Percentiles rank a stretch among this genome's conserved stretches.
These are phyloP conservation scores for Wickerhamiella brachini DNA, from an alignment of 805 yeast species.

Conservation along the genomic window DNA sequence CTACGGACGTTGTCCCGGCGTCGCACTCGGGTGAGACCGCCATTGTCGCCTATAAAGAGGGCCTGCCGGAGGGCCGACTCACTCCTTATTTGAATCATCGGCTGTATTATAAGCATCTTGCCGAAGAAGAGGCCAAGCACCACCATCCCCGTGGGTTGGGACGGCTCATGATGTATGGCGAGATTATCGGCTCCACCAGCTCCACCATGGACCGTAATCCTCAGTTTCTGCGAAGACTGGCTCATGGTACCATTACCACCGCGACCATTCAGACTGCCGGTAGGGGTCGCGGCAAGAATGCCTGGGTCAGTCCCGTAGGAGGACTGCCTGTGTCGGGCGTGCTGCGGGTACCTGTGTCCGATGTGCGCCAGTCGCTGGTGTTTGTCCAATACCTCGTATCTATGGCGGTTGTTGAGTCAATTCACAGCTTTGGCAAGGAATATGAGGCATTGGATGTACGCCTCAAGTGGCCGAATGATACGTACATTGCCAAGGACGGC, in stretches of 20 bases:
- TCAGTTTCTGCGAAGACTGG: slow-evolving; percentile 40
- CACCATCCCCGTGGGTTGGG: slow-evolving; percentile 35
- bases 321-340: slow-evolving; percentile 72
- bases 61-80: slow-evolving; percentile 33
- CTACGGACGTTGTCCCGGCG: not conserved
- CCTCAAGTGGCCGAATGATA: slow-evolving; percentile 95
- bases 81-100: slow-evolving; percentile 65
- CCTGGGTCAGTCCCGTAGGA: slow-evolving; percentile 92
- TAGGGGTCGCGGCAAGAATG: slow-evolving; percentile 86
- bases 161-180: slow-evolving; percentile 56
- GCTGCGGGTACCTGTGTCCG: slow-evolving; percentile 39
- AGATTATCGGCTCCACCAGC: slow-evolving; percentile 81
- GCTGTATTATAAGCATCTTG: slow-evolving; percentile 37
- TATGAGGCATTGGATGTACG: slow-evolving; percentile 65
- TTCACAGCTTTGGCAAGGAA: slow-evolving; percentile 47
- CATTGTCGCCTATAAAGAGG: slow-evolving; percentile 33
- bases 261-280: slow-evolving; percentile 86
- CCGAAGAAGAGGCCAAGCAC: slow-evolving; percentile 18
- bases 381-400: slow-evolving; percentile 78
- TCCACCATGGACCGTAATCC: slow-evolving; percentile 65
- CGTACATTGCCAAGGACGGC: slow-evolving; percentile 44
- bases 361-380: slow-evolving; percentile 47
- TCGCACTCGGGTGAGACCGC: slow-evolving; percentile 34
- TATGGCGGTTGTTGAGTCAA: slow-evolving; percentile 69
- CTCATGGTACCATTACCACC: slow-evolving; percentile 51